A percentile compares a stretch with the other conserved stretches of the same genome.
Conservation (phyloP, 495 filamentous ascomycete species). For the Viridothelium virens region DNA sequence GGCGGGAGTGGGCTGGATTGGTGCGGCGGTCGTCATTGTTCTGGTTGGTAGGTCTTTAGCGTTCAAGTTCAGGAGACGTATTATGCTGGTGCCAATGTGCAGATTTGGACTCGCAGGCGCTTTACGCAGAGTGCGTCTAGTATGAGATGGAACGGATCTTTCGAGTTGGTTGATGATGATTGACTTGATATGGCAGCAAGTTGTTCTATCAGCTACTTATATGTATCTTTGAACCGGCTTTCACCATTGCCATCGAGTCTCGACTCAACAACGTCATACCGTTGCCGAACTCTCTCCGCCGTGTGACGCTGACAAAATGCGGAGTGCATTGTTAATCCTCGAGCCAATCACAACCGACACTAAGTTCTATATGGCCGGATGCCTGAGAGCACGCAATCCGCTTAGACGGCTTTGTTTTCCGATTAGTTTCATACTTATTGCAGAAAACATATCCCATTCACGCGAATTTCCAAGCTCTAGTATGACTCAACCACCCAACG, state of each 20-base stretch:
- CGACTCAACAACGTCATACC: background rate
- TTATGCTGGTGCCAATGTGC: no score
- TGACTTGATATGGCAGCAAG: no score
- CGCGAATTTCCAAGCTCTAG: no score
- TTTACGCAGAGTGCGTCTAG: no score
- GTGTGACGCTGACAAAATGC: constrained; percentile 7
- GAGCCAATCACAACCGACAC: background rate
- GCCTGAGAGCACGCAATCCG: background rate
- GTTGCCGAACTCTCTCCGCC: constrained; percentile 1
- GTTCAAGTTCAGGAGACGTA: background rate
- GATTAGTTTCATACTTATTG: background rate
- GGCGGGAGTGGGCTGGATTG: constrained; percentile 25
- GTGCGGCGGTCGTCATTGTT: constrained; percentile 32
- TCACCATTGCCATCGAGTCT: background rate
- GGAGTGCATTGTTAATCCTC: constrained; percentile 4
- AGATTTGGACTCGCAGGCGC: no score
- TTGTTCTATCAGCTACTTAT: background rate
- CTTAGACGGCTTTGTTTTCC: background rate
- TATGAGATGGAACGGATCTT: no score
- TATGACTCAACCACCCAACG: no score
- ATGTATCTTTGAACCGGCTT: background rate
- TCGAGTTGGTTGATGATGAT: background rate
- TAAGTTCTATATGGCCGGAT: background rate
- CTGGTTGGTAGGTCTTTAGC: background rate
- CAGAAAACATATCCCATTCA: no score